phyloP scores from a whole-genome alignment of 192 early-diverging fungal genomes.

The Entomortierella beljakovae region DNA sequence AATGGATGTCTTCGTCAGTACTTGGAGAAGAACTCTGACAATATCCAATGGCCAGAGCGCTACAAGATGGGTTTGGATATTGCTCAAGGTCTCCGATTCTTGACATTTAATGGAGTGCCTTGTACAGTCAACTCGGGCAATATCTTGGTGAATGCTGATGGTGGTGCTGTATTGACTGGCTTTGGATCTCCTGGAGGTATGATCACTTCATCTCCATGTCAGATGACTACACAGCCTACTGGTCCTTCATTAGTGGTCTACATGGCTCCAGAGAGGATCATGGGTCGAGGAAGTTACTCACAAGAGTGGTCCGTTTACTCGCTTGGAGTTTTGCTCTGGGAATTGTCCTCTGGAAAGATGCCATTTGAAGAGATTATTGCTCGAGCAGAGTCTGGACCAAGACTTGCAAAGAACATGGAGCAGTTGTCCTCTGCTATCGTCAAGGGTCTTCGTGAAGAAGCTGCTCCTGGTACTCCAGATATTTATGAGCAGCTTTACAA shows the following conservation, averaged over 20 bases:
- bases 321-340: constrained; percentile 43
- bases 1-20: constrained; percentile 38
- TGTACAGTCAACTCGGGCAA: constrained; percentile 42
- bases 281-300: constrained; percentile 5
- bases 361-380: constrained; percentile 48
- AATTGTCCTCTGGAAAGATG: constrained; percentile 39
- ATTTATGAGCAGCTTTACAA: constrained; percentile 54
- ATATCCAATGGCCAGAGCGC: constrained; percentile 46
- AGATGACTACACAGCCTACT: constrained; percentile 38
- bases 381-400: constrained; percentile 44
- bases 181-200: constrained; percentile 23
- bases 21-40: constrained; percentile 20
- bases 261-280: constrained; percentile 38
- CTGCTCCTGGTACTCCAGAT: constrained; percentile 41
- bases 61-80: constrained; percentile 47
- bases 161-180: constrained; percentile 37
- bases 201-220: constrained; percentile 35
- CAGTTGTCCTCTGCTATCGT: constrained; percentile 33
- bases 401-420: constrained; percentile 50
- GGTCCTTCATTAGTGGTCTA: constrained; percentile 34
- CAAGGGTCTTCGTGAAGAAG: constrained; percentile 42
- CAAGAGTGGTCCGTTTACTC: constrained; percentile 45
- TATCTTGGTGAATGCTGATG: constrained; percentile 40
- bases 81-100: constrained; percentile 34
- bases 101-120: constrained; percentile 20